A percentile compares a stretch with the other conserved stretches of the same genome.
Evolutionary conservation across 2,329 filamentous ascomycete species (phyloP).

Genomic region (Nemania sp.): DNA sequence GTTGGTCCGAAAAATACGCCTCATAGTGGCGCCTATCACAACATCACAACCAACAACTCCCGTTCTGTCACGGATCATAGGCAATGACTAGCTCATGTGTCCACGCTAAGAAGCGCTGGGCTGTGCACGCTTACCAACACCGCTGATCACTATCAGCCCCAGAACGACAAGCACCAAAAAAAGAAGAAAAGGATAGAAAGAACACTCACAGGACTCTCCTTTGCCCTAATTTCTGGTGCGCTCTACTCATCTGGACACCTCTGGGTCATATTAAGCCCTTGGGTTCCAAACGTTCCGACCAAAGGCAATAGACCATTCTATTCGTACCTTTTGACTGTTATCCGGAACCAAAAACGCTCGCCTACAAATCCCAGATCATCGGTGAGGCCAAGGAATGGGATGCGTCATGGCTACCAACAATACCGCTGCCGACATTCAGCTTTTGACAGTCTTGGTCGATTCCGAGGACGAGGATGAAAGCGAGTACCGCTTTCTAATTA

Average conservation of each 20-base stretch:
- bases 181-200: no score
- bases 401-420: neutral
- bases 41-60: neutral
- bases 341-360: neutral
- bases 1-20: no score
- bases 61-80: neutral
- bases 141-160: neutral
- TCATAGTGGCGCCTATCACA: no score
- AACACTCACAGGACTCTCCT: neutral
- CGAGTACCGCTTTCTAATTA: conserved; percentile 24
- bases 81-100: neutral
- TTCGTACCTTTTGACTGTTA: neutral
- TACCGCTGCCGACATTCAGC: neutral
- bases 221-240: neutral
- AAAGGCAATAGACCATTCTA: neutral
- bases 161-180: no score
- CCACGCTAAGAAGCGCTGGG: neutral
- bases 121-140: neutral
- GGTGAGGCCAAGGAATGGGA: neutral
- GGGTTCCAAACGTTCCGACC: neutral
- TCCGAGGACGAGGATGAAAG: conserved; percentile 10
- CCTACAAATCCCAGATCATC: neutral
- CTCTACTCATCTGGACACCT: neutral
- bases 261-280: neutral
- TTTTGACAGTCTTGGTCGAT: neutral